Conservation (phyloP, 202 grass and related monocot species). For the Zoysia matrella region DNA sequence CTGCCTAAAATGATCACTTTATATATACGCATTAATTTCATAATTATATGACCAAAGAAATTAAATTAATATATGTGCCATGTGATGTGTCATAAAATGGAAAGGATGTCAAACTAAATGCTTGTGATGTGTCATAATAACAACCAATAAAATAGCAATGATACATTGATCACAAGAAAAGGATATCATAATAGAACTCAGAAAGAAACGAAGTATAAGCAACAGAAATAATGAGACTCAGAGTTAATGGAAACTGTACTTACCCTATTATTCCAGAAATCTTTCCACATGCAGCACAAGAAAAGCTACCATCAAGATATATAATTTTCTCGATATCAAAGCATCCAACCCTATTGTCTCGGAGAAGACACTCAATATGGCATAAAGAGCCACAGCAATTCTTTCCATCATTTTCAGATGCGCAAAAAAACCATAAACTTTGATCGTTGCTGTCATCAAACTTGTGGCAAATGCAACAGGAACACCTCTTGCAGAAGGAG, state of each 20-base stretch:
- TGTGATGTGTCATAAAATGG: conserved; percentile 4
- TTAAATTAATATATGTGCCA: neutral
- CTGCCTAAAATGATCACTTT: neutral
- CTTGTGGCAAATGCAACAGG: conserved; percentile 94
- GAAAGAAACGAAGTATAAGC: conserved; percentile 18
- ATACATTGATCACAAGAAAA: conserved; percentile 8
- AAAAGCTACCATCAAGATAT: conserved; percentile 93
- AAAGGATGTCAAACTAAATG: neutral
- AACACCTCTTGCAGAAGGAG: conserved; percentile 97
- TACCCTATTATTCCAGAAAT: conserved; percentile 92
- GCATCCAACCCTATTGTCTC: conserved; percentile 72
- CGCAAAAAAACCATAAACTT: conserved; percentile 94
- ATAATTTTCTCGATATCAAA: conserved; percentile 72
- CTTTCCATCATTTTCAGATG: conserved; percentile 77
- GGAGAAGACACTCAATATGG: conserved; percentile 90
- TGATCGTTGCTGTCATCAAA: conserved; percentile 99
- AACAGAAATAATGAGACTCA: neutral
- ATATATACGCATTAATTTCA: neutral
- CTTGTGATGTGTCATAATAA: neutral
- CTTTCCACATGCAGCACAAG: conserved; percentile 94
- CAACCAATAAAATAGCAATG: conserved; percentile 15
- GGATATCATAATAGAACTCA: neutral
- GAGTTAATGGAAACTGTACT: conserved; percentile 32
- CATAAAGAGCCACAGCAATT: conserved; percentile 93
- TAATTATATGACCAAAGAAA: too few relatives aligned